A percentile compares a stretch with the other conserved stretches of the same genome.
Evolutionary conservation across 2,329 filamentous ascomycete species (phyloP).

Genomic region (Penicillium sp.): DNA sequence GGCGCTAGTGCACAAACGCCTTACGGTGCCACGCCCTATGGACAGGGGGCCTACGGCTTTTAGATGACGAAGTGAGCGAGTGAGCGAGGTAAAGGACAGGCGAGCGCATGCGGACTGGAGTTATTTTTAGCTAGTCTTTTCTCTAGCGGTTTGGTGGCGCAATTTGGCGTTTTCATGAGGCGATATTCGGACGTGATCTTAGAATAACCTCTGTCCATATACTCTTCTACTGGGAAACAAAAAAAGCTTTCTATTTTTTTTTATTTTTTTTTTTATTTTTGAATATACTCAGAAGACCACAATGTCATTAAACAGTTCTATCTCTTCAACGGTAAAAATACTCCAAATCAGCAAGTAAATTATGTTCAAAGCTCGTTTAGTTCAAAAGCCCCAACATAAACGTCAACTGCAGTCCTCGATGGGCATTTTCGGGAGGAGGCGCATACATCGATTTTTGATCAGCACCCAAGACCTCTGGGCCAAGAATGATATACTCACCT

Average conservation of each 20-base stretch:
- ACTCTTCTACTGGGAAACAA: not conserved
- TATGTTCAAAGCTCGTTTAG: too few relatives aligned
- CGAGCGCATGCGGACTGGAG: conserved; percentile 30
- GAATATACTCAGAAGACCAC: too few relatives aligned
- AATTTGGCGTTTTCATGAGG: conserved; percentile 15
- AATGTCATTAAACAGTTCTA: too few relatives aligned
- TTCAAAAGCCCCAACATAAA: not conserved
- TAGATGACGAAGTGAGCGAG: conserved; percentile 20
- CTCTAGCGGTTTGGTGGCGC: conserved; percentile 18
- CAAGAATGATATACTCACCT: conserved; percentile 4
- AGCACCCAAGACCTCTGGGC: conserved; percentile 1
- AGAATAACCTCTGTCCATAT: conserved; percentile 1
- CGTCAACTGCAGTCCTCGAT: not conserved
- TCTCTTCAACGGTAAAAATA: too few relatives aligned
- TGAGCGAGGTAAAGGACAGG: conserved; percentile 11
- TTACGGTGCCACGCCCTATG: conserved; percentile 66
- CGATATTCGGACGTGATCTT: not conserved
- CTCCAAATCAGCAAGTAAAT: too few relatives aligned
- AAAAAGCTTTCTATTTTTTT: not conserved
- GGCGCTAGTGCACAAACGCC: conserved; percentile 63
- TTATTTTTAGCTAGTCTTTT: conserved; percentile 19
- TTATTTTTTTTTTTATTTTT: too few relatives aligned
- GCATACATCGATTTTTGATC: not conserved
- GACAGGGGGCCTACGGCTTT: conserved; percentile 47
- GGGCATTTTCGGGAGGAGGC: not conserved